Base-by-base conservation (phyloP, 2,329 filamentous ascomycete genomes). In the Paracorniculantispora psalliotae region DNA sequence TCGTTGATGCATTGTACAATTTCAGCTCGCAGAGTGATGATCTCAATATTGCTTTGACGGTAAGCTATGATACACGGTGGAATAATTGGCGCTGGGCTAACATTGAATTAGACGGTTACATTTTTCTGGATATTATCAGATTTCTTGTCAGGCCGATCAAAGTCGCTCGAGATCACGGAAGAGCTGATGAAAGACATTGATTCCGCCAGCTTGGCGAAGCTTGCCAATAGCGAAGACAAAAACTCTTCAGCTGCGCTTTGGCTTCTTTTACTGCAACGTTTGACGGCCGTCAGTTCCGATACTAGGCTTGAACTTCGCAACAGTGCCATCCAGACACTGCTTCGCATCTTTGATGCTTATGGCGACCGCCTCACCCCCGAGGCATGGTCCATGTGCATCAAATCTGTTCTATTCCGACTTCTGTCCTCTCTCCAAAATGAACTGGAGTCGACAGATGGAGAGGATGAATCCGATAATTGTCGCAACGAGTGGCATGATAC, bases 51-150 rank as follows among this genome's bases (percentile, higher is more conserved):
- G 93, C 93, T 0, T 79, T 99, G 26, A 97, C 94, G 35, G 89
- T 90, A 78, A 73, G 83, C n/a, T 12, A 19, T 15, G 7, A 12
- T 17, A 7, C 43, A 2, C 9, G 21, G 28, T 37, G 50, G 37
- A n/a, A 9, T 2, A 55, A 66, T 13, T 51, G 17, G 3, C 23
- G 57, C 53, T 61, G 4, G 55, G 26, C 64, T 65, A 55, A 68
- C 17, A 4, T 39, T 28, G 35, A 50, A 23, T 3, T 53, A 91
- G 84, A 94, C 92, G 1, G 90, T 96, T 9, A 96, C 93, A 0
- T 94, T 96, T 69, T 96, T 96, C 71, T 97, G 92, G 91, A 92
- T 93, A 57, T 83, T 97, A 8, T 96, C 93, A 0, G 92, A 97
- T 71, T 94, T 92, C 63, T 79, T 97, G 4, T 87, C 84, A 1